phyloP scores from a whole-genome alignment of 2,329 filamentous ascomycete genomes.

The Clonostachys sp. region DNA sequence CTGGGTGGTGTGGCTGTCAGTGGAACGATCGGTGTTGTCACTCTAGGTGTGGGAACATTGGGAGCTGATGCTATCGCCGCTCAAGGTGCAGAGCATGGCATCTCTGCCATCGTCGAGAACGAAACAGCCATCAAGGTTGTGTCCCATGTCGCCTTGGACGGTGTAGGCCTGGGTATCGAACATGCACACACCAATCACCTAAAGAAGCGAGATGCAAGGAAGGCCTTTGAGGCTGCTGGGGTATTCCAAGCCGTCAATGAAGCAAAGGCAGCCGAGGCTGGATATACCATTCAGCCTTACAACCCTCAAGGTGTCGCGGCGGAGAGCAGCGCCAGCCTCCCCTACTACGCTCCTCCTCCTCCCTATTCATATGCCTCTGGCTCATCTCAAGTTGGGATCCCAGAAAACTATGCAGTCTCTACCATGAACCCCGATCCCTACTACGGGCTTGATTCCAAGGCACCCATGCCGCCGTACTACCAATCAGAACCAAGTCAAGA shows the following conservation, averaged over 20 bases:
- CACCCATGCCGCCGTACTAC: too few relatives aligned
- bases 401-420: too few relatives aligned
- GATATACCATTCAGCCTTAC: conserved; percentile 9
- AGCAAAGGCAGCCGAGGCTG: conserved; percentile 17
- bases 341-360: neutral
- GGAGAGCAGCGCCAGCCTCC: neutral
- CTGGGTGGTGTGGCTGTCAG: conserved; percentile 30
- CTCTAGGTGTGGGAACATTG: conserved; percentile 24
- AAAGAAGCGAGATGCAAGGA: conserved; percentile 25
- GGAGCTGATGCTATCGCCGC: conserved; percentile 27
- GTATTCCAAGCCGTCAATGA: conserved; percentile 21
- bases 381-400: too few relatives aligned
- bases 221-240: conserved; percentile 21
- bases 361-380: neutral
- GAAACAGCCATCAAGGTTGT: conserved; percentile 26
- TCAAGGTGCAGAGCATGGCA: conserved; percentile 26
- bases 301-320: conserved; percentile 1
- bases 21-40: conserved; percentile 26
- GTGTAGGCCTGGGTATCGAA: conserved; percentile 24
- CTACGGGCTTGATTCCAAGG: too few relatives aligned
- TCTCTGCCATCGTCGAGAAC: conserved; percentile 15
- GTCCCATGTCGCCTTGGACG: conserved; percentile 27
- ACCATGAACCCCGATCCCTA: too few relatives aligned
- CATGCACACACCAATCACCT: conserved; percentile 24
- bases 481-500: too few relatives aligned